phyloP scores from a whole-genome alignment of 169 alveolate genomes.

The Amoebophrya sp. region DNA sequence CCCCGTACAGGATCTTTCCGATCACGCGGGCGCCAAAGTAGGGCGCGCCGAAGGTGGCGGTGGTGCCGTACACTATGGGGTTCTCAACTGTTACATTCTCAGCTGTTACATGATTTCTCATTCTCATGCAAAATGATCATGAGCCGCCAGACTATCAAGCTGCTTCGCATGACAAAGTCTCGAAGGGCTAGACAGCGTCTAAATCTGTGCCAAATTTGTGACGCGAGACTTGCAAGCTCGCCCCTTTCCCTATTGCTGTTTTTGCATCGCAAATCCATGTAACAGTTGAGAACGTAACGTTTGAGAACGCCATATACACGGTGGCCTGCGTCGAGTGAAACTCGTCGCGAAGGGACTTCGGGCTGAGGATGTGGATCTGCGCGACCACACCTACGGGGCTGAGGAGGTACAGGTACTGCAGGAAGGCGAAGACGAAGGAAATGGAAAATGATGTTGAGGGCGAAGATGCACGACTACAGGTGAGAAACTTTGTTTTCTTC shows the following conservation, averaged over 20 bases:
- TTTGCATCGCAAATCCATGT: too few species aligned
- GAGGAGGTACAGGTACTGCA: too few species aligned
- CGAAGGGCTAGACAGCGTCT: neutral
- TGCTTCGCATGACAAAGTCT: neutral
- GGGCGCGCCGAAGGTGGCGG: slow-evolving; percentile 22
- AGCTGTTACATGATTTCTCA: too few species aligned
- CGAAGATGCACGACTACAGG: too few species aligned
- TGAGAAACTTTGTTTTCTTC: too few species aligned
- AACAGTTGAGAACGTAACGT: too few species aligned
- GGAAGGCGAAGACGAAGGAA: too few species aligned
- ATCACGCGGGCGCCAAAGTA: neutral
- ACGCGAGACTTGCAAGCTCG: neutral
- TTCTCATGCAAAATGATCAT: too few species aligned
- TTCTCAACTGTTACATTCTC: neutral
- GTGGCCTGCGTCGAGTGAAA: neutral
- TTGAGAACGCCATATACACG: too few species aligned
- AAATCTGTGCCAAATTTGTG: neutral
- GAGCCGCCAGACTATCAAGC: too few species aligned
- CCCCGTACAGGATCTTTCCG: neutral
- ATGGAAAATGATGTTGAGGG: too few species aligned
- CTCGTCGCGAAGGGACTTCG: slow-evolving; percentile 6
- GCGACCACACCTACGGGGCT: neutral
- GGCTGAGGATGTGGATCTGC: neutral
- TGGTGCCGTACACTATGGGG: neutral
- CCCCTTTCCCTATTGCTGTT: neutral